phyloP scores from a whole-genome alignment of 306 rosid species.

The Corylus heterophylla region DNA sequence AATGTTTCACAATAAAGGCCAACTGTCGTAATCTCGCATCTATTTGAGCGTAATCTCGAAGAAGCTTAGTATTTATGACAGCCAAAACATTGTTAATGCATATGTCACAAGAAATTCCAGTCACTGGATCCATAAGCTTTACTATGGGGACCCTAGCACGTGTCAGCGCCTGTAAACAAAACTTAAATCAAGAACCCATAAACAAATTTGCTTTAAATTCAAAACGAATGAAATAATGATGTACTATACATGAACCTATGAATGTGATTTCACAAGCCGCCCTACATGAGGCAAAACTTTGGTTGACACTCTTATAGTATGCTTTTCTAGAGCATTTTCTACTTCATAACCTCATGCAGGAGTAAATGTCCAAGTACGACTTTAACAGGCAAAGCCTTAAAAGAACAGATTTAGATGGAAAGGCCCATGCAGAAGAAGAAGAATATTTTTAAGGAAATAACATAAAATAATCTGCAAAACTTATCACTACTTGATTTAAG shows the following conservation, averaged over 20 bases:
- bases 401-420: background rate
- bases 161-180: constrained; percentile 80
- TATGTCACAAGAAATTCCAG: constrained; percentile 92
- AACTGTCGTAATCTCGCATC: constrained; percentile 77
- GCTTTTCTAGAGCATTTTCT: background rate
- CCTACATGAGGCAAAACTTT: background rate
- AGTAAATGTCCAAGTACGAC: background rate
- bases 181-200: constrained; percentile 14
- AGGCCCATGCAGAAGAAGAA: background rate
- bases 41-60: constrained; percentile 73
- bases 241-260: background rate
- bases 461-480: background rate
- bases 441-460: background rate
- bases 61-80: constrained; percentile 91
- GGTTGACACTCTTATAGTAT: background rate
- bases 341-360: background rate
- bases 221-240: background rate
- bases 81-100: constrained; percentile 96
- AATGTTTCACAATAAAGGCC: constrained; percentile 88
- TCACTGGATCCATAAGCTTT: constrained; percentile 92
- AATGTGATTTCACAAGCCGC: background rate
- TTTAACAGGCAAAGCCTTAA: background rate
- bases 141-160: constrained; percentile 98
- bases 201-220: constrained; percentile 7
- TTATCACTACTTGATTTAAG: background rate